Conservation (phyloP, 306 rosid genomes). For the Ochetophila trinervis region DNA sequence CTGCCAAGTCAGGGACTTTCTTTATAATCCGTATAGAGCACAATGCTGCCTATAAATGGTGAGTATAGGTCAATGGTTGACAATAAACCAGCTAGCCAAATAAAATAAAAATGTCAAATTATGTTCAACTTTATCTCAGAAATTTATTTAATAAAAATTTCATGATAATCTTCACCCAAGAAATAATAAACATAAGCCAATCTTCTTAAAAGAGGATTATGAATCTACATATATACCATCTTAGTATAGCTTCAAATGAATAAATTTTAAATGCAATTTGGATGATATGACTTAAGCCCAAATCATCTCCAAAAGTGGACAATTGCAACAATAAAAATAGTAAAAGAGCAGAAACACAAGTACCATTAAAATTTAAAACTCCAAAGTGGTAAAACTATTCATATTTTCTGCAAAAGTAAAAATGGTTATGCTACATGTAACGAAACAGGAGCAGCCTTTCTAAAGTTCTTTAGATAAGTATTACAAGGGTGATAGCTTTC, state of each 20-base stretch:
- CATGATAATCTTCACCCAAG: not conserved
- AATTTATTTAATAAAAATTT: not conserved
- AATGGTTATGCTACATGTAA: no score
- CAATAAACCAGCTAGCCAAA: conserved; percentile 18
- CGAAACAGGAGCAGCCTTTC: no score
- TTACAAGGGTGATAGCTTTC: no score
- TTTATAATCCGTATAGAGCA: conserved; percentile 89
- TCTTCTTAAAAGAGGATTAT: conserved; percentile 14
- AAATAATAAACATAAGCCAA: conserved; percentile 14
- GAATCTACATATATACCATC: no score
- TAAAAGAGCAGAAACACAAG: not conserved
- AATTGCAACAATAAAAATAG: not conserved
- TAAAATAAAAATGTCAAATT: conserved; percentile 3
- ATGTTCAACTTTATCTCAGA: not conserved
- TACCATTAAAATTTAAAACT: not conserved
- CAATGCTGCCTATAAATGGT: conserved; percentile 79
- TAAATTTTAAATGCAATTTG: not conserved
- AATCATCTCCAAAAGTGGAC: not conserved
- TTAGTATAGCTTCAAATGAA: not conserved
- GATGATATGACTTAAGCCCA: not conserved
- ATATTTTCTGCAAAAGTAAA: no score
- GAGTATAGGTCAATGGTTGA: conserved; percentile 25
- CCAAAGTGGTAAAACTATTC: no score
- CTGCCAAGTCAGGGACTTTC: conserved; percentile 98
- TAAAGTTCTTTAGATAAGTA: no score